These are phyloP conservation scores for Trichoderma brevicompactum DNA, from an alignment of 2,329 filamentous ascomycete genomes.

Conservation along the genomic window DNA sequence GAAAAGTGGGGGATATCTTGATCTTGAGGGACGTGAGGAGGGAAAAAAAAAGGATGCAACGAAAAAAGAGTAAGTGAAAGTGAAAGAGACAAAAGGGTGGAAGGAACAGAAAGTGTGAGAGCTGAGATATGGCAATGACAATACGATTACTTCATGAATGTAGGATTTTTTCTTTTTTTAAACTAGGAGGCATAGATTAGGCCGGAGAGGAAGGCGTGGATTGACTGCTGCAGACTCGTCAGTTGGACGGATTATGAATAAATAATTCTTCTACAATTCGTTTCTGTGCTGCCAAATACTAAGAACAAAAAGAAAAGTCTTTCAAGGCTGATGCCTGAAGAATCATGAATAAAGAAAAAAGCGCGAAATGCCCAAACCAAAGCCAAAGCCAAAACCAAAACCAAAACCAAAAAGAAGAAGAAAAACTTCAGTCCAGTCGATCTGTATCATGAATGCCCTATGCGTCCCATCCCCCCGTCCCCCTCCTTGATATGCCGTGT, in stretches of 20 bases:
- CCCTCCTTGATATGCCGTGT: not conserved
- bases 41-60: not conserved
- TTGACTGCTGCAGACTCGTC: conserved; percentile 4
- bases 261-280: conserved; percentile 12
- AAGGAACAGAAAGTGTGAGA: not conserved
- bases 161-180: conserved; percentile 4
- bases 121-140: conserved; percentile 13
- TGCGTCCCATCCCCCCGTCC: not conserved
- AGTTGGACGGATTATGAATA: conserved; percentile 10
- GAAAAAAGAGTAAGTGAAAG: not conserved
- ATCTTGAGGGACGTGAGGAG: not conserved
- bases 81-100: not conserved
- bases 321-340: too few species aligned
- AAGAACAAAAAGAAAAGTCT: not conserved
- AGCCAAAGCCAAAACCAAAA: not conserved
- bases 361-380: not conserved
- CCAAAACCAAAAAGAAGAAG: not conserved
- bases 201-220: not conserved
- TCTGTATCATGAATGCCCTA: conserved; percentile 15
- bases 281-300: not conserved
- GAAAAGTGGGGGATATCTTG: conserved; percentile 5
- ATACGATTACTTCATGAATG: conserved; percentile 15
- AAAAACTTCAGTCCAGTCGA: conserved; percentile 2
- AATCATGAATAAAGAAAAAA: not conserved
- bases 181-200: conserved; percentile 14